Conservation (phyloP, 1,139 yeast genomes). For the Sugiyamaella neomexicana region DNA sequence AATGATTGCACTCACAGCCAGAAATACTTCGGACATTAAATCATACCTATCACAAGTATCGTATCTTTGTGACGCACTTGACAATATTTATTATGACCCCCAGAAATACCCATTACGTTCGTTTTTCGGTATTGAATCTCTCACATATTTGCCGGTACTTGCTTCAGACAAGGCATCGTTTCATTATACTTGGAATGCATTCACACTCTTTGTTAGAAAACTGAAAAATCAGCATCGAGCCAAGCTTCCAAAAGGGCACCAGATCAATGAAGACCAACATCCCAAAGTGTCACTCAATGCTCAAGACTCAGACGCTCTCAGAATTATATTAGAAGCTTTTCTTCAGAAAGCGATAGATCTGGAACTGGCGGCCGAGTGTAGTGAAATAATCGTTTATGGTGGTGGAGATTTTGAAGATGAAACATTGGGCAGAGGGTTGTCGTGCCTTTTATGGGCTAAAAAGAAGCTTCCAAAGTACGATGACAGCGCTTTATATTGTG, state of each 20-base stretch:
- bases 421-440: conserved; percentile 18
- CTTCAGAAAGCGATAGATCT: conserved; percentile 21
- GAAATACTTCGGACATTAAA: neutral
- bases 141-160: conserved; percentile 6
- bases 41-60: neutral
- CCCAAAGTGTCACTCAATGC: neutral
- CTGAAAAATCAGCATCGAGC: conserved; percentile 5
- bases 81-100: conserved; percentile 10
- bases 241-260: neutral
- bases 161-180: conserved; percentile 18
- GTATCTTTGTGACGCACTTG: conserved; percentile 10
- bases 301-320: neutral
- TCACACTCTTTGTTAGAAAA: conserved; percentile 11
- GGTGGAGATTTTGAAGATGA: conserved; percentile 18
- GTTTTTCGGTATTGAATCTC: conserved; percentile 6
- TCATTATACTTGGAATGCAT: conserved; percentile 16
- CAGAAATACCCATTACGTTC: neutral
- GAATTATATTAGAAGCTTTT: conserved; percentile 16
- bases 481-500: conserved; percentile 17
- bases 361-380: conserved; percentile 21
- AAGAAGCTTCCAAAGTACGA: conserved; percentile 5
- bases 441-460: conserved; percentile 22
- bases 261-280: neutral
- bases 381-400: conserved; percentile 21
- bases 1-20: neutral